Percentiles rank a stretch among this genome's conserved stretches.
Evolutionary conservation across 441 rosid species (phyloP).

Genomic region (Hura crepitans): DNA sequence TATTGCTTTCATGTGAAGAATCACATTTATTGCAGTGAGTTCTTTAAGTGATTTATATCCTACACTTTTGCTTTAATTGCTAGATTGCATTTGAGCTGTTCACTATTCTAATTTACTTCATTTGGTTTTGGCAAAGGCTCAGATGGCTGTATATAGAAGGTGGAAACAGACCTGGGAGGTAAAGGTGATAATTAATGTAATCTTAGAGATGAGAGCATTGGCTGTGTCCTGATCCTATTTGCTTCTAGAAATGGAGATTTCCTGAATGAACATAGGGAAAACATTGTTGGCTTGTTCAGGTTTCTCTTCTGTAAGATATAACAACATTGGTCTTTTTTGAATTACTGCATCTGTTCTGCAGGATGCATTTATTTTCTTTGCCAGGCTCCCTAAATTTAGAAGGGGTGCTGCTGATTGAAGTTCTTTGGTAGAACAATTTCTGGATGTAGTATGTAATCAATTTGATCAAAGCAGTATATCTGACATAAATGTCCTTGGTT

Average conservation of each 20-base stretch:
- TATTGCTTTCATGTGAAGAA: conserved; percentile 82
- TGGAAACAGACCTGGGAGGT: conserved; percentile 48
- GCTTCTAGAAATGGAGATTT: conserved; percentile 83
- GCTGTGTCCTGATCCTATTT: conserved; percentile 63
- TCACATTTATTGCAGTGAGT: conserved; percentile 68
- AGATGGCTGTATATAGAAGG: conserved; percentile 75
- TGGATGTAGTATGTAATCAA: conserved; percentile 77
- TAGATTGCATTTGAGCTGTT: conserved; percentile 11
- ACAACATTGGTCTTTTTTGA: conserved; percentile 42
- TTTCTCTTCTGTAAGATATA: conserved; percentile 74
- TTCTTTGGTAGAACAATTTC: conserved; percentile 68
- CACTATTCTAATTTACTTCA: conserved; percentile 13
- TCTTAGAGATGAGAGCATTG: conserved; percentile 78
- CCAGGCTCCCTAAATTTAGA: conserved; percentile 67
- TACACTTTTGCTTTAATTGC: conserved; percentile 16
- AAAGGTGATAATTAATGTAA: conserved; percentile 43
- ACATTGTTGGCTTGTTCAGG: conserved; percentile 56
- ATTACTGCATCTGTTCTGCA: conserved; percentile 20
- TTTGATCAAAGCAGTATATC: conserved; percentile 69
- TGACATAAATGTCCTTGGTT: conserved; percentile 46
- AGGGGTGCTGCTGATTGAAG: conserved; percentile 54
- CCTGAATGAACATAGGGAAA: conserved; percentile 62
- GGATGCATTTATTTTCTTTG: conserved; percentile 74
- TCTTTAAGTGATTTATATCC: conserved; percentile 4
- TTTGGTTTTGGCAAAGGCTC: conserved; percentile 43